Conservation (phyloP, 257 asterid species). For the Ilex asprella region DNA sequence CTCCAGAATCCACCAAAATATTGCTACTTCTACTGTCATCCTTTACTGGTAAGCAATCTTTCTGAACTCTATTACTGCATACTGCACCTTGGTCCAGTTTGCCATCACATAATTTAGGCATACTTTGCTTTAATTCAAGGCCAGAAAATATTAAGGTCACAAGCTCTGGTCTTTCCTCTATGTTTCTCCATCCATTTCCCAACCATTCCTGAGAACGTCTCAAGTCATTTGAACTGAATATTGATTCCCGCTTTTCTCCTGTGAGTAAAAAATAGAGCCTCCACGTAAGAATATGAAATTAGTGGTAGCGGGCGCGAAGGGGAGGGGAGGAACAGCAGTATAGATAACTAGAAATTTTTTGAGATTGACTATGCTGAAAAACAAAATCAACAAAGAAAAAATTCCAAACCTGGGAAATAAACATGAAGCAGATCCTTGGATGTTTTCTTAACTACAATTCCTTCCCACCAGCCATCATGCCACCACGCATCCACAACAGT, state of each 20-base stretch:
- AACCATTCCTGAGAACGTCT: conserved; percentile 77
- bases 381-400: background rate
- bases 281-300: background rate
- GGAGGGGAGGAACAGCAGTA: no score
- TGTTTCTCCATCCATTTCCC: conserved; percentile 38
- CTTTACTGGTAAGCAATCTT: background rate
- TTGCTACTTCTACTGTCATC: conserved; percentile 5
- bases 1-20: background rate
- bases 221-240: conserved; percentile 30
- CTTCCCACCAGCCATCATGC: conserved; percentile 98
- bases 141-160: conserved; percentile 20
- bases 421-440: conserved; percentile 31
- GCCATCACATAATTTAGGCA: conserved; percentile 1
- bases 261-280: conserved; percentile 11
- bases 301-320: no score
- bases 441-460: conserved; percentile 56
- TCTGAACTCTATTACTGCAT: background rate
- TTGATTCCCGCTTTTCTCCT: conserved; percentile 52
- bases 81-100: conserved; percentile 12
- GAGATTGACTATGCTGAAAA: background rate
- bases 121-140: conserved; percentile 3
- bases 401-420: conserved; percentile 58
- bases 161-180: conserved; percentile 44
- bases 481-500: conserved; percentile 73
- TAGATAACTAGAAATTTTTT: background rate